Evolutionary conservation across 2,329 filamentous ascomycete species (phyloP), one percentile per base, ranked within the genome.

Genomic region (Xylaria sp.): DNA sequence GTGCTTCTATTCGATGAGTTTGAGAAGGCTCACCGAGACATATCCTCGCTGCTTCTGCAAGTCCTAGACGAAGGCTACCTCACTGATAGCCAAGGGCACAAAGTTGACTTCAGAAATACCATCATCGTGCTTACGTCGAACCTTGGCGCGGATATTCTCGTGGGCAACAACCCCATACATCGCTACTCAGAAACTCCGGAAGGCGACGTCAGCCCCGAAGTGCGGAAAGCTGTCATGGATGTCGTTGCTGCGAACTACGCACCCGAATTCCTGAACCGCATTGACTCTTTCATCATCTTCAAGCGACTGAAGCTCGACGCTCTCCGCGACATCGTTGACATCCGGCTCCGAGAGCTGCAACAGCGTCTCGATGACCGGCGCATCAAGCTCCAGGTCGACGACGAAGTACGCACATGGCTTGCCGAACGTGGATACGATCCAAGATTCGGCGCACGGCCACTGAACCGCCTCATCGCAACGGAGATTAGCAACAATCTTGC

Each of bases 241-340:
- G 90, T 97, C 18, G 94, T 98, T 0, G 86, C 91, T 20, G 81
- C 85, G 9, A 85, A 83, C 61, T 91, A 98, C 78, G 90, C 95
- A 5, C 96, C 96, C 2, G 96, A 98, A 79, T 99, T 98, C 85
- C 87, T 98, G 72, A 98, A 99, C 83, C 89, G 96, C 23, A 94
- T 98, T 71, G 95, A 98, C 81, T 95, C 97, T 70, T 98, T 98
- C 83, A 98, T 98, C 79, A 84, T 98, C 77, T 98, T 98, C 86
- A 95, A 94, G 82, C 89, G 95, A 9, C 87, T 98, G 1, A 93
- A 93, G 0, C 87, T 87, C 37, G 84, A 86, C 20, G 94, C 95
- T 18, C 87, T 98, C 66, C 88, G 94, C 37, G 94, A 97, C 77
- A 98, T 98, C 72, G 94, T 98, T 58, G 94, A 98, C 77, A 98